Percentiles rank a stretch among this genome's conserved stretches.
Conservation (phyloP, 495 filamentous ascomycete genomes). For the Choiromyces venosus region DNA sequence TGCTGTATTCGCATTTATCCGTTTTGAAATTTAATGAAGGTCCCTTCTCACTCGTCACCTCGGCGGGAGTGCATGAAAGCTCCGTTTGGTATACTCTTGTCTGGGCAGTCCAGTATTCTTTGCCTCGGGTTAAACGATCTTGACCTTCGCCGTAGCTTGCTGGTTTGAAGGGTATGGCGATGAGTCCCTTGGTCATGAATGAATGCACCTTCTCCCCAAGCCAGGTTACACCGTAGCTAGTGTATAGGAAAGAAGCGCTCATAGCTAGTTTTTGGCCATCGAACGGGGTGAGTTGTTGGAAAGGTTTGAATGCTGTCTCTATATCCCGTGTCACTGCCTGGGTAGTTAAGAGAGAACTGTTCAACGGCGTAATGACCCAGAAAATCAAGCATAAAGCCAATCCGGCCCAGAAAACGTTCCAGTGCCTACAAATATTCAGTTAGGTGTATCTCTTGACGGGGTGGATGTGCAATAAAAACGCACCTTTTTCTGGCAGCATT, state of each 20-base stretch:
- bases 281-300: slow-evolving; percentile 2
- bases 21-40: too few species aligned
- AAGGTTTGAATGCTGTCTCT: slow-evolving; percentile 33
- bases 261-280: slow-evolving; percentile 32
- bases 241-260: slow-evolving; percentile 41
- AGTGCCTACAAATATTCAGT: slow-evolving; percentile 43
- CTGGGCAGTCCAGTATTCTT: slow-evolving; percentile 40
- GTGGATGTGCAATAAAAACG: slow-evolving; percentile 5
- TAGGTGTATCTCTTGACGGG: not conserved
- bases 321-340: slow-evolving; percentile 13
- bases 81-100: slow-evolving; percentile 43
- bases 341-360: slow-evolving; percentile 45
- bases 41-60: slow-evolving; percentile 4
- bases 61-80: slow-evolving; percentile 43
- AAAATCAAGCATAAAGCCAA: slow-evolving; percentile 45
- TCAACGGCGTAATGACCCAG: slow-evolving; percentile 48
- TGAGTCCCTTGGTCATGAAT: slow-evolving; percentile 44
- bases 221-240: slow-evolving; percentile 44
- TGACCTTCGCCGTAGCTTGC: not conserved
- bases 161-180: slow-evolving; percentile 44
- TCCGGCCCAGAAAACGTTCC: slow-evolving; percentile 45
- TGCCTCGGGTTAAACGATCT: not conserved
- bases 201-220: slow-evolving; percentile 44
- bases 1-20: slow-evolving; percentile 41
- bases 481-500: slow-evolving; percentile 44